Conservation (phyloP, 352 stramenopile species). For the Phytophthora palmivora region DNA sequence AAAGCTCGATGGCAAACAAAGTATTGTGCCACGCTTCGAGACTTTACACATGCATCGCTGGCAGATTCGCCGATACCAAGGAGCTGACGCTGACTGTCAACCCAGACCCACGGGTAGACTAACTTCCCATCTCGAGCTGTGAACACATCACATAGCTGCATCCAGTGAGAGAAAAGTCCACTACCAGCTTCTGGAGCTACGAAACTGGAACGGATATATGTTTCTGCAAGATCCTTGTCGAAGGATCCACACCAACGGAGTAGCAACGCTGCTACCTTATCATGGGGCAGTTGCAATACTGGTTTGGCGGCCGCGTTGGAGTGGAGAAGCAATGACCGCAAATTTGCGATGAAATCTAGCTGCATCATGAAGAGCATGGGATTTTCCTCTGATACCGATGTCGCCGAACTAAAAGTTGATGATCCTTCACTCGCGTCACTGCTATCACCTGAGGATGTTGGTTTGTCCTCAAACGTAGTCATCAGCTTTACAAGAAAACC, state of each 20-base stretch:
- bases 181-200: constrained; percentile 23
- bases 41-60: constrained; percentile 14
- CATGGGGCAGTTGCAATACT: constrained; percentile 25
- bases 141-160: constrained; percentile 55
- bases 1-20: constrained; percentile 39
- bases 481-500: constrained; percentile 42
- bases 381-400: constrained; percentile 13
- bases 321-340: constrained; percentile 37
- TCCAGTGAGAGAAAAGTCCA: constrained; percentile 44
- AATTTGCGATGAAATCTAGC: constrained; percentile 61
- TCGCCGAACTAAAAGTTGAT: constrained; percentile 10
- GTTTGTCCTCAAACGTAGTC: constrained; percentile 23
- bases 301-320: constrained; percentile 17
- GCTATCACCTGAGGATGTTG: not conserved
- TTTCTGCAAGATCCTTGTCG: constrained; percentile 37
- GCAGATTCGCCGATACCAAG: not conserved
- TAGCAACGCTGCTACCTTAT: constrained; percentile 35
- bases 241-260: constrained; percentile 58
- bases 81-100: constrained; percentile 42
- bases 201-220: constrained; percentile 42
- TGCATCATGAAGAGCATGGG: constrained; percentile 67
- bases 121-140: constrained; percentile 32
- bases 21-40: constrained; percentile 34
- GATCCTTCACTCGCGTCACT: constrained; percentile 18
- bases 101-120: constrained; percentile 54